Evolutionary conservation across 1,284 basidiomycete genomes (phyloP), one percentile per base, ranked within the genome.

Genomic region (Lentinus polychrous): DNA sequence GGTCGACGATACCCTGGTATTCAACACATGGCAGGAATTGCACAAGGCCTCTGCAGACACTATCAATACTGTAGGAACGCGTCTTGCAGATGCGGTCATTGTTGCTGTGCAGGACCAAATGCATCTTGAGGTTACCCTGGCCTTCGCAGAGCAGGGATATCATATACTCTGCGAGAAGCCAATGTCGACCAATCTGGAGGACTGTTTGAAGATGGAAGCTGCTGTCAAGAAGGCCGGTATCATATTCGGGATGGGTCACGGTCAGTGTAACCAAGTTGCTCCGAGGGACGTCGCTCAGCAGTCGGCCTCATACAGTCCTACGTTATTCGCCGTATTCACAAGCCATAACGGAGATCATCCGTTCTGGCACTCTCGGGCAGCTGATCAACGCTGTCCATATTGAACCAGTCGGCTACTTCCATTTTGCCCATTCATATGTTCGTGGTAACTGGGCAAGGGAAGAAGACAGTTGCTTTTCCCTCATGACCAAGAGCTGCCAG

Each of bases 401-500:
- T 46, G 88, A 91, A 58, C 87, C 87, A 1, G 77, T 89, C 1
- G 86, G 86, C 1, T 79, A 86, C 58, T 87, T 73, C 56, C 89
- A 92, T 63, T 93, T 91, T 62, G 86, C 90, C 1, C 90, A 93
- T 64, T 88, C 86, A 0, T 91, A 79, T 57, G 87, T 93, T 33
- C 78, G 90, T 34, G 90, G 90, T 7, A 83, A 84, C 60, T 94
- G 90, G 91, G 65, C 70, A 7, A 79, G 71, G 37, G 86, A 93
- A 62, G 65, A 70, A 1, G 69, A 75, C 8, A 84, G 85, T 54
- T 83, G 81, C 17, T 93, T 93, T 62, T 80, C 85, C 8, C 75
- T 94, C 42, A 83, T 94, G 83, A 84, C 89, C 10, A 94, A 94
- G 71, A 83, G 82, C 56, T 93, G 86, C 76, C 90, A 94, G 88